These are phyloP conservation scores for Asterochloris sp. DNA, from an alignment of 139 green algal genomes.

Conservation along the genomic window DNA sequence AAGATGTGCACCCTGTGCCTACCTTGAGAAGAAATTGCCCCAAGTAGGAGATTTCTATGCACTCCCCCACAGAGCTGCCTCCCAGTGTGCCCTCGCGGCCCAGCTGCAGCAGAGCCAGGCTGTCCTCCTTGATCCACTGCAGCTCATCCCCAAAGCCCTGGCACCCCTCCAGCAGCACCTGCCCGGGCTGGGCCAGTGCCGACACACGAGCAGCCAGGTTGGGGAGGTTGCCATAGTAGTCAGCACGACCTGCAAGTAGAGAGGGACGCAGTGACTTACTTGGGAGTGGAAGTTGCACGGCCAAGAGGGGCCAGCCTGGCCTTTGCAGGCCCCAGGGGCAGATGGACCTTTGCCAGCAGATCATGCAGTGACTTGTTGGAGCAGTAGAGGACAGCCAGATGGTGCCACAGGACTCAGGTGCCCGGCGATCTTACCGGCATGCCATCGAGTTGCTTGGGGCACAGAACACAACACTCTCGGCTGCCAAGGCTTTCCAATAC, in stretches of 20 bases:
- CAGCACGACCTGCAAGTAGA: conserved; percentile 51
- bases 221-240: conserved; percentile 79
- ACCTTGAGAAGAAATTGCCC: conserved; percentile 52
- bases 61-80: background rate
- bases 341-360: too few species aligned
- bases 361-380: too few species aligned
- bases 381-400: too few species aligned
- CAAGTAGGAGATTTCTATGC: conserved; percentile 34
- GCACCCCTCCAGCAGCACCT: conserved; percentile 59
- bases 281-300: too few species aligned
- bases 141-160: conserved; percentile 11
- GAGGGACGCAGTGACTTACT: background rate
- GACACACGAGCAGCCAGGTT: conserved; percentile 75
- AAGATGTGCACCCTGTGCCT: background rate
- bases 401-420: too few species aligned
- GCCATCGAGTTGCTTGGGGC: too few species aligned
- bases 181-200: conserved; percentile 59
- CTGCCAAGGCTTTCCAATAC: too few species aligned
- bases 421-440: too few species aligned
- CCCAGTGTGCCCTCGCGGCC: background rate
- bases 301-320: too few species aligned
- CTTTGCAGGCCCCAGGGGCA: too few species aligned
- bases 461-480: too few species aligned
- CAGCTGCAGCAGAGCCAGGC: conserved; percentile 21
- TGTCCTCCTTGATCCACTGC: conserved; percentile 10